Evolutionary conservation across 805 yeast species (phyloP), one percentile per base, ranked within the genome.

Genomic region (Wickerhamomyces mucosus): DNA sequence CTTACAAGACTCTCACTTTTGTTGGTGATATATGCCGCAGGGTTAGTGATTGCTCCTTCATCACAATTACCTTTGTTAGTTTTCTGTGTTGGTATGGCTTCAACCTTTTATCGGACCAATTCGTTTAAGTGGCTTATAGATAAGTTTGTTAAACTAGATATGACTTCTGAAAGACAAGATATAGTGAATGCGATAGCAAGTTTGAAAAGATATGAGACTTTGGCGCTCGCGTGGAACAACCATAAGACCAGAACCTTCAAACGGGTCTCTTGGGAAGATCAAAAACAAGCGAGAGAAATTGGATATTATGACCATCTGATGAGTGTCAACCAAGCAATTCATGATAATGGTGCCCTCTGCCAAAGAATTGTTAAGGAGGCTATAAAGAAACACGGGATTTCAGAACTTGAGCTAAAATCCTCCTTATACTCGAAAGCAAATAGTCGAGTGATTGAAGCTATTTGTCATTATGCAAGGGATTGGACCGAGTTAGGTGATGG

Each of bases 381-480:
- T 0, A 50, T 61, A 15, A 27, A 44, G 7, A 48, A 50, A 12
- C 51, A 66, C 37, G 48, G 61, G 0, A 52, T 74, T n/a, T 37
- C 60, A 0, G 34, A 52, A 2, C 47, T 61, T 27, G 84, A 78
- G 18, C 32, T 75, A 22, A 49, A 61, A 17, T 51, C 56, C 17
- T 52, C 43, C 2, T 31, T 40, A 7, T 28, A 16, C 10, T 23
- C 26, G 7, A 40, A 26, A 21, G 41, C 42, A 15, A 55, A 65
- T 34, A 61, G 58, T 33, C 53, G 72, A 34, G 81, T 79, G 2
- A 64, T 75, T 18, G 94, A 81, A 51, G 61, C 82, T 6, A 45
- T 89, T 21, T 76, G 85, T 31, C 96, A 86, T 53, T 69, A 69
- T 38, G 70, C 76, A 8, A 60, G 96, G 29, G 96, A 89, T 50